Conservation (phyloP, 257 asterid species). For the Gentiana macrophylla region DNA sequence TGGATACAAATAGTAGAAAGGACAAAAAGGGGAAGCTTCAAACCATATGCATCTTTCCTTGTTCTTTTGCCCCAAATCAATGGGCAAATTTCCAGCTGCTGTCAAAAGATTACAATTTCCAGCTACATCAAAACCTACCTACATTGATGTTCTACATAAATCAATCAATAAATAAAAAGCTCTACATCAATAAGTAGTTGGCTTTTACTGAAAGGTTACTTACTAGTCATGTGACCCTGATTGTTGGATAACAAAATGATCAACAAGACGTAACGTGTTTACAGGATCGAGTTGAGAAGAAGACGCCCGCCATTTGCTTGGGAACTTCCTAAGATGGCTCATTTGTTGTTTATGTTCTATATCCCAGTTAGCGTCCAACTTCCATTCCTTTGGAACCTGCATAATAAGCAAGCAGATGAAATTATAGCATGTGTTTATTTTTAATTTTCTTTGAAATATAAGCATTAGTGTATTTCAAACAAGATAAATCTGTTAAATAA, state of each 20-base stretch:
- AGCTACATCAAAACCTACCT: background rate
- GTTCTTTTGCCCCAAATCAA: too few species aligned
- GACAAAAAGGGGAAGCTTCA: too few species aligned
- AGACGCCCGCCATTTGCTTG: conserved; percentile 83
- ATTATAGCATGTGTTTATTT: background rate
- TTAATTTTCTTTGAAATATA: too few species aligned
- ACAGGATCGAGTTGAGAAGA: conserved; percentile 67
- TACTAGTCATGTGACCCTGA: conserved; percentile 22
- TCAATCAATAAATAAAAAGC: background rate
- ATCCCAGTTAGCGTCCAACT: conserved; percentile 85
- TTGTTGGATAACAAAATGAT: conserved; percentile 60
- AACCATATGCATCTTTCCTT: too few species aligned
- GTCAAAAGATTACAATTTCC: background rate
- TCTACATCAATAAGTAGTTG: conserved; percentile 37
- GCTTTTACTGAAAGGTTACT: conserved; percentile 23
- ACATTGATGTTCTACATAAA: background rate
- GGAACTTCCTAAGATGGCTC: conserved; percentile 55
- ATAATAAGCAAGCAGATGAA: conserved; percentile 3
- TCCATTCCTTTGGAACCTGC: conserved; percentile 95
- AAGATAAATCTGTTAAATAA: too few species aligned
- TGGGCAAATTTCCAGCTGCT: background rate
- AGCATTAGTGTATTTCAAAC: too few species aligned
- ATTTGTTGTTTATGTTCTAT: conserved; percentile 43
- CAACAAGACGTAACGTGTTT: conserved; percentile 56
- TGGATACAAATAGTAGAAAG: too few species aligned